These are phyloP conservation scores for Fraxinus excelsior DNA, from an alignment of 257 asterid genomes.

Conservation along the genomic window DNA sequence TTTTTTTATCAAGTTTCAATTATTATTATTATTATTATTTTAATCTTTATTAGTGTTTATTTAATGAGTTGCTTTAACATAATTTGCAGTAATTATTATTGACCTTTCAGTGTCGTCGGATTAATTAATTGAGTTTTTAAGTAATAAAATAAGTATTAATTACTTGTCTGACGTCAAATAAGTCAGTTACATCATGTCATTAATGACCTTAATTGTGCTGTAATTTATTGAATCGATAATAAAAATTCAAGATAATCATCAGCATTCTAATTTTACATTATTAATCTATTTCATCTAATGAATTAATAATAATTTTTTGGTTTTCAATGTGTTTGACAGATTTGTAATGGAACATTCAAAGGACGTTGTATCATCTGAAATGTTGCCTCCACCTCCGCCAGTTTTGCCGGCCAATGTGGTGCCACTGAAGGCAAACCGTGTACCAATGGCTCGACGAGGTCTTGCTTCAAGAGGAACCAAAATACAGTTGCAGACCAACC, in stretches of 20 bases:
- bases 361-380: not conserved
- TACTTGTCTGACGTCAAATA: not conserved
- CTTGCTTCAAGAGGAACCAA: slow-evolving; percentile 43
- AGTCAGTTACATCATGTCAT: not conserved
- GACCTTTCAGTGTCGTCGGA: not conserved
- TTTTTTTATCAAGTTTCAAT: not conserved
- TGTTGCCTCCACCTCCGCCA: slow-evolving; percentile 43
- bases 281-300: not conserved
- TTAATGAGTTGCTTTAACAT: not conserved
- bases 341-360: not conserved
- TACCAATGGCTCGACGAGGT: slow-evolving; percentile 54
- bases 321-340: not conserved
- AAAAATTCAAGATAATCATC: not conserved
- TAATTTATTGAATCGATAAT: not conserved
- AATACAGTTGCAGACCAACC: slow-evolving; percentile 43
- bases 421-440: slow-evolving; percentile 41
- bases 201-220: not conserved
- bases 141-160: not conserved
- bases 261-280: not conserved
- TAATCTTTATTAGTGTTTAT: not conserved
- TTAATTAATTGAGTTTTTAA: not conserved
- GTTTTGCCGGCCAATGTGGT: not conserved
- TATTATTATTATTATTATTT: not conserved
- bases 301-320: not conserved
- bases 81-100: not conserved